phyloP scores from a whole-genome alignment of 208 protist genomes.

The Naegleria fowleri region DNA sequence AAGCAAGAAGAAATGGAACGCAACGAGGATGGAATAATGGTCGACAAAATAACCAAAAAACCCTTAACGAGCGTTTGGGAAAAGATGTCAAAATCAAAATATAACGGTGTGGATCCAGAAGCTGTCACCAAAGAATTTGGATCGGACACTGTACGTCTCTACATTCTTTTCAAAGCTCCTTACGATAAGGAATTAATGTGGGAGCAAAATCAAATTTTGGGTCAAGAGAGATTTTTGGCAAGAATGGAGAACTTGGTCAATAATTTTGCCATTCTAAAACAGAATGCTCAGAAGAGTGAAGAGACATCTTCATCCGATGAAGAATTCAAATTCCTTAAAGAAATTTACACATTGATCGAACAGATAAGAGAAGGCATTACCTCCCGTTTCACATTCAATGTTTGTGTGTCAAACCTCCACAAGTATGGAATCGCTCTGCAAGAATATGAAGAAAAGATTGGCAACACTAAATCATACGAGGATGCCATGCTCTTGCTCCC shows the following conservation, averaged over 20 bases:
- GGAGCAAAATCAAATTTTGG: conserved; percentile 37
- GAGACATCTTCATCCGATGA: conserved; percentile 4
- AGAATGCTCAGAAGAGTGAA: background rate
- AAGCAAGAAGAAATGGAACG: conserved; percentile 33
- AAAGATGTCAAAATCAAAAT: conserved; percentile 76
- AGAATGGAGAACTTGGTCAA: background rate
- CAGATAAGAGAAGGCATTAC: background rate
- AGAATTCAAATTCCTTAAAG: background rate
- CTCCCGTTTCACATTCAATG: background rate
- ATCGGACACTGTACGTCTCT: conserved; percentile 44
- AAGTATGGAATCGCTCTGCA: background rate
- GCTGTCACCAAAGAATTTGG: conserved; percentile 36
- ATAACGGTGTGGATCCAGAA: conserved; percentile 63
- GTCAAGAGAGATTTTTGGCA: conserved; percentile 36
- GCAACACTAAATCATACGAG: background rate
- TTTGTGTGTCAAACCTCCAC: conserved; percentile 12
- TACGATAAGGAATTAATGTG: conserved; percentile 47
- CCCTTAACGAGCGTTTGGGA: conserved; percentile 46
- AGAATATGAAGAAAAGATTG: background rate
- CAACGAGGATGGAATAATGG: background rate
- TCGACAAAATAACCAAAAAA: conserved; percentile 19
- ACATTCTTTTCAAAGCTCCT: conserved; percentile 61
- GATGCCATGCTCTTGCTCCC: background rate
- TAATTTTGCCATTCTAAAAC: background rate
- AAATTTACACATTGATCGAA: background rate